Evolutionary conservation across 2,329 filamentous ascomycete genomes (phyloP), one percentile per base, ranked within the genome.

Genomic region (Dactylellina parvicollis): DNA sequence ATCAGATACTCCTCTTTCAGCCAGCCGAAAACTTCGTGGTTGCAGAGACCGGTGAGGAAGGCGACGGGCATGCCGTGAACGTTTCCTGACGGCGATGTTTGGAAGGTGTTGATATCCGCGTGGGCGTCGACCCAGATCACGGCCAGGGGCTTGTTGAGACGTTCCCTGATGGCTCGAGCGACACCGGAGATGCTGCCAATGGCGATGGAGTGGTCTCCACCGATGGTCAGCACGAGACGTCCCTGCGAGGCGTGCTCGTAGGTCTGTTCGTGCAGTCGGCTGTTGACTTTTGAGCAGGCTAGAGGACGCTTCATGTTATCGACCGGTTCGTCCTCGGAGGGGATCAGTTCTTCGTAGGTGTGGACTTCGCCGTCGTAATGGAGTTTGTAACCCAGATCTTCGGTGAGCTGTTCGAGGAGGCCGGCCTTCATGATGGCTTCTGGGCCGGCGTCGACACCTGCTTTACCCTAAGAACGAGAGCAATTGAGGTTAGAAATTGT

Each of bases 41-140:
- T 88, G 47, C 93, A 91, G 66, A 99, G 84, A 0, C 95, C 92
- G 0, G 92, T 93, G 76, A 96, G 81, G 82, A 98, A 99, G 2
- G 92, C 88, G 36, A 98, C 91, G 1, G 95, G 95, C 95, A 99
- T 99, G 77, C 95, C 95, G 83, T 99, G 95, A 75, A 99, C 90
- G 82, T 98, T 98, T 32, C 95, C 95, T 77, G 90, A 95, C 42
- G 86, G 90, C 76, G 90, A 94, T 50, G 88, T 90, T 86, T 98
- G 93, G 59, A 94, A 95, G 0, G 91, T 92, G 83, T 99, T 99
- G 84, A 99, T 97, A 81, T 99, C 95, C 61, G 94, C 90, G 82
- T 99, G 95, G 24, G 95, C 95, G 82, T 99, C 95, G 30, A 99
- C 95, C 95, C 95, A 99, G 81, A 99, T 96, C 67, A 99, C 92